Evolutionary conservation across 2,329 filamentous ascomycete genomes (phyloP), one percentile per base, ranked within the genome.

Genomic region (Diaporthe sp.): DNA sequence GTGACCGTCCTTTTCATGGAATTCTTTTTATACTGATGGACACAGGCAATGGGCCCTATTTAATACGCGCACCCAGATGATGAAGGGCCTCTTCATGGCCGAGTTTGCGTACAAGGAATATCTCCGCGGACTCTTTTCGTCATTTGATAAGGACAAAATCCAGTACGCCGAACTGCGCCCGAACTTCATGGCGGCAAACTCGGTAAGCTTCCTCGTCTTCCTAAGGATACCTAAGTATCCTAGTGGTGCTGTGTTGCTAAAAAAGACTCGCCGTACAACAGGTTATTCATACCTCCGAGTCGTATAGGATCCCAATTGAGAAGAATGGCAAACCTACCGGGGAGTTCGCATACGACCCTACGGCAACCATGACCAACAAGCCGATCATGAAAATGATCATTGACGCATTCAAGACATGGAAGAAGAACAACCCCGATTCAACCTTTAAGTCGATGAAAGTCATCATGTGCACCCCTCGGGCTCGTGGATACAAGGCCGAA

Each of bases 11-110:
- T n/a, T 58, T 6, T n/a, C 55, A 8, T 22, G 3, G 10, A 51
- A 12, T 13, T 8, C 0, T 22, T 67, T 9, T 51, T 17, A 17
- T 58, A n/a, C 55, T 58, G 4, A 58, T 22, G 17, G 55, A 7
- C 28, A 9, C 71, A 89, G 89, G 8, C 86, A 87, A 13, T 91
- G 90, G 90, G 84, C 87, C 74, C 88, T 87, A 78, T 95, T 95
- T 82, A 94, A 94, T 78, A 88, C 89, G 67, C 88, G 92, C 5
- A 94, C 93, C 4, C 88, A 92, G 68, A 92, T 93, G 85, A 94
- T 94, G 88, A 94, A 94, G 80, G 93, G 93, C 0, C 85, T 94
- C 0, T 89, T 94, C 79, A 93, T 92, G 80, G 94, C 94, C 78
- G 88, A 91, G 80, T 87, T 85, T 4, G 91, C 92, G 4, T 94